Base-by-base conservation (phyloP, 176 grass and related monocot genomes). In the Oryza glaberrima region DNA sequence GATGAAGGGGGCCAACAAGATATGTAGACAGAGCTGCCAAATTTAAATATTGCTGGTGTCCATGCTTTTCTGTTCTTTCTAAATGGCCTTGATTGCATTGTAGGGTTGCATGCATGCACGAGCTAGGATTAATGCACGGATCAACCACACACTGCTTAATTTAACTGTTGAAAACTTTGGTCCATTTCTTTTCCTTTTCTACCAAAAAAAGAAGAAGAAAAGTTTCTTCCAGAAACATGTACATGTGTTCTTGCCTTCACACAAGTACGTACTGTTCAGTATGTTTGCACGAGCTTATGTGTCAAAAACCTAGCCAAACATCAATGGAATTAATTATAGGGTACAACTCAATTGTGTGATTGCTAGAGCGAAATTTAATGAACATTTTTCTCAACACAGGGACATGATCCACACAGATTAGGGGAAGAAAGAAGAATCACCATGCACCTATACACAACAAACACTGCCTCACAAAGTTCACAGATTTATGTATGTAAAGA, bases 381-480 rank as follows among this genome's bases (percentile, higher is more conserved):
- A 63, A 63, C 58, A 63, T 63, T 63, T 61, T 63, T 63, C 58
- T 63, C 58, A 22, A 22, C 8, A 63, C 16, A 63, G 19, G 4
- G 20, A 77, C 14, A 84, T 67, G 58, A 73, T 73, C 80, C 75
- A 79, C 46, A 83, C 64, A 75, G 56, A 69, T 73, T 68, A 46
- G 16, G 3, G 70, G 22, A 71, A 78, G 14, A 75, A 87, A 65
- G 22, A 71, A 78, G 14, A 75, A 87, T 65, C 16, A 79, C 49
- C 80, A 86, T 63, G 67, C 60, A 86, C 60, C 89, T 87, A 76
- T 90, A 83, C 80, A 90, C 52, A 12, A 90, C 52, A 12, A 83
- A 48, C 68, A 86, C 13, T 12, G 67, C 38, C 75, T 87, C 89
- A 80, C 81, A 84, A 70, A 63, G 58, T 84, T 84, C 85, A 84